These are phyloP conservation scores for Vigna angularis DNA, from an alignment of 306 rosid species.

Conservation along the genomic window DNA sequence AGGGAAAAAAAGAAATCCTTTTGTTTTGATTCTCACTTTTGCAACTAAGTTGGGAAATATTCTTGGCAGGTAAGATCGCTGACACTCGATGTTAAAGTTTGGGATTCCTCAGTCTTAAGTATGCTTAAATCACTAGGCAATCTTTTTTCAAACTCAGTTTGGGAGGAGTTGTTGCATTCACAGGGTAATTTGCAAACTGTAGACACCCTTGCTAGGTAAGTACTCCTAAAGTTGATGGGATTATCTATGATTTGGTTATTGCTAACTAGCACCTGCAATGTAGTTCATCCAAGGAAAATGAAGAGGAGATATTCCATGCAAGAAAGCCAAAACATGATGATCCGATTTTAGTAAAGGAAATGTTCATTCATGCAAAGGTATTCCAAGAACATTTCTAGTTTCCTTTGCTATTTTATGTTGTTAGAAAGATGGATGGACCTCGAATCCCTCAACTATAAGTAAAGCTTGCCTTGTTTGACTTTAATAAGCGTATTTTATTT, in stretches of 20 bases:
- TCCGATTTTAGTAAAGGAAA: constrained; percentile 70
- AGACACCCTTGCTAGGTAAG: constrained; percentile 57
- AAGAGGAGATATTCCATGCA: constrained; percentile 43
- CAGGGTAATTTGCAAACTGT: constrained; percentile 48
- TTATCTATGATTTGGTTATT: constrained; percentile 20
- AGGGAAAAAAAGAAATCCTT: constrained; percentile 10
- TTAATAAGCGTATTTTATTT: constrained; percentile 10
- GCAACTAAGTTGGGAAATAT: constrained; percentile 41
- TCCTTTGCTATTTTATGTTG: constrained; percentile 26
- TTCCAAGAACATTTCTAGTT: constrained; percentile 27
- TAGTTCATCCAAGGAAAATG: constrained; percentile 58
- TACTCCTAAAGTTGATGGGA: constrained; percentile 33
- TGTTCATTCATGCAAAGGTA: constrained; percentile 81
- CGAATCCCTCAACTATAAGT: constrained; percentile 32
- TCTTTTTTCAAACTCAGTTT: constrained; percentile 67
- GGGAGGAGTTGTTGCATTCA: constrained; percentile 76
- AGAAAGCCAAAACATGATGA: constrained; percentile 71
- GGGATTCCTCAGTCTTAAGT: constrained; percentile 70
- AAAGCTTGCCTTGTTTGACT: constrained; percentile 11
- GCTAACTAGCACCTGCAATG: constrained; percentile 46
- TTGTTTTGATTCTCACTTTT: constrained; percentile 34
- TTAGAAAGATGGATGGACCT: constrained; percentile 17
- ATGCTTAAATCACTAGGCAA: constrained; percentile 78
- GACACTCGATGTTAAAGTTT: constrained; percentile 87
- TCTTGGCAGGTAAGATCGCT: constrained; percentile 76